Conservation (phyloP, 345 rosid species). For the Brassica rapa region DNA sequence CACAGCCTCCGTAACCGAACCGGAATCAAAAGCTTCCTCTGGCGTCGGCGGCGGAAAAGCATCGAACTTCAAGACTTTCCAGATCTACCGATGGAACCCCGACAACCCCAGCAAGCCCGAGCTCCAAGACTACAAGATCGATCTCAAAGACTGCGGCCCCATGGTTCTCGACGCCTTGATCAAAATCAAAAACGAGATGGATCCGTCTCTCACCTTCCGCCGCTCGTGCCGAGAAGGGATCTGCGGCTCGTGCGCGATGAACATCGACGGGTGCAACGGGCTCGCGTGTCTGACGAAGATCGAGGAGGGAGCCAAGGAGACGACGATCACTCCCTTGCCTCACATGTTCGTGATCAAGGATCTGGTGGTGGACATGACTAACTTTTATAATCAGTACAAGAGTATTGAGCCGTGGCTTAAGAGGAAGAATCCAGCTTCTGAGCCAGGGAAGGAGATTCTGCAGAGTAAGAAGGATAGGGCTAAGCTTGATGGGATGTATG, state of each 20-base stretch:
- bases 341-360: conserved; percentile 98
- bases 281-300: conserved; percentile 93
- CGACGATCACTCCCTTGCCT: conserved; percentile 83
- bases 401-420: conserved; percentile 99
- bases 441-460: conserved; percentile 75
- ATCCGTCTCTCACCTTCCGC: conserved; percentile 89
- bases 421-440: conserved; percentile 74
- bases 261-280: conserved; percentile 96
- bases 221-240: conserved; percentile 98
- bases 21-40: conserved; percentile 28
- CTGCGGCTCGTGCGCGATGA: conserved; percentile 98
- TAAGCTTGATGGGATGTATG: conserved; percentile 98
- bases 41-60: conserved; percentile 30
- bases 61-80: conserved; percentile 63
- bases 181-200: conserved; percentile 97
- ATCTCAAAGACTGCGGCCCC: conserved; percentile 90
- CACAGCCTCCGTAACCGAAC: conserved; percentile 54
- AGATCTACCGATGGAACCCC: conserved; percentile 96
- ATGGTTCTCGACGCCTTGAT: conserved; percentile 96
- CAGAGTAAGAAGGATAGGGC: conserved; percentile 95
- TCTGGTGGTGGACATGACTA: conserved; percentile 96
- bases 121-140: conserved; percentile 71
- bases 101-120: conserved; percentile 78
- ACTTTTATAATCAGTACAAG: conserved; percentile 95
- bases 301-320: conserved; percentile 35